Evolutionary conservation across 73 alveolate genomes (phyloP), one percentile per base, ranked within the genome.

Genomic region (Paramecium biaurelia): DNA sequence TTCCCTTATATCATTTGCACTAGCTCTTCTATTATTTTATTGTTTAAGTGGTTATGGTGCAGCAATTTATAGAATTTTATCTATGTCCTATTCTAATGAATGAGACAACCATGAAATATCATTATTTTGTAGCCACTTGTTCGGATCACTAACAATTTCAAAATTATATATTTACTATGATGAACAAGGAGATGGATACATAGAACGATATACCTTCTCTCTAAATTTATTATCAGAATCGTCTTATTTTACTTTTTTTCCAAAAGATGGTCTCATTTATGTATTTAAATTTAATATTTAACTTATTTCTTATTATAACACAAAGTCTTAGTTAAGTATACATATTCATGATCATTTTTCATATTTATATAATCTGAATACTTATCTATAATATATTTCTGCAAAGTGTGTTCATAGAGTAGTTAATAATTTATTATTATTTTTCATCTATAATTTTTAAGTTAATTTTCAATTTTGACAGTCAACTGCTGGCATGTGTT

Each of bases 151-250:
- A 53, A 53, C 20, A 18, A n/a, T 53, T 18, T 63, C 21, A 12
- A 26, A 2, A 30, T 26, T 63, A 30, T 5, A 63, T 30, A 12
- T 32, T 26, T 63, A 63, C 84, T 63, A 63, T 63, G 84, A 63
- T 7, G 43, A 63, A 30, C 84, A 63, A 5, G 84, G 84, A 63
- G 84, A 63, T 63, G 84, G 84, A 63, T 63, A 63, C 84, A 63
- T 26, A 30, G 84, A 30, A 1, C 45, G 41, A 32, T 63, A 63
- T 12, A 63, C 21, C 28, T 63, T 26, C 47, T 63, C 84, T 63
- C 24, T 63, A 63, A 63, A 32, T 32, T 63, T 63, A 26, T 63
- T 32, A 30, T 63, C 45, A 12, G 84, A 63, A 63, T 63, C 84
- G 24, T 63, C 84, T 24, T 63, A 32, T 63, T 63, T 63, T 10